Conservation (phyloP, 441 rosid species). For the Hypseocharis bilobata region DNA sequence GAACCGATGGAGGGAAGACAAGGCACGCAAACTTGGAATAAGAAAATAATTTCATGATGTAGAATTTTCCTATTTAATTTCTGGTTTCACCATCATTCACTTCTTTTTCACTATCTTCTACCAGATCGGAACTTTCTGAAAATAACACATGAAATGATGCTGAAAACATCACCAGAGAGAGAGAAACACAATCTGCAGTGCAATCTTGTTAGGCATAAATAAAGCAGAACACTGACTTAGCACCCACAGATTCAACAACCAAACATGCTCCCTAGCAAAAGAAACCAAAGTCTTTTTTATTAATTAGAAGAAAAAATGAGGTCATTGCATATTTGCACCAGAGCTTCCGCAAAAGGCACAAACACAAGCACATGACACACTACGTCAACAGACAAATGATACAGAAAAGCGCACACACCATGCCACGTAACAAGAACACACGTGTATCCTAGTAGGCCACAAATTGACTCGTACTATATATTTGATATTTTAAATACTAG, state of each 20-base stretch:
- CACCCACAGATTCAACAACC: neutral
- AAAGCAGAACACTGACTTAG: neutral
- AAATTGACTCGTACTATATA: conserved; percentile 18
- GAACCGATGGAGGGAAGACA: neutral
- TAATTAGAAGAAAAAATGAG: neutral
- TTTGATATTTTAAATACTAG: neutral
- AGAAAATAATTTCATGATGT: neutral
- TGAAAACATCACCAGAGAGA: neutral
- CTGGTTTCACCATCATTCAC: no score
- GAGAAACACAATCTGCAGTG: neutral
- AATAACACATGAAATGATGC: neutral
- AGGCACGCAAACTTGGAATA: neutral
- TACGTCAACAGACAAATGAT: neutral
- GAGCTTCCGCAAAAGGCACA: neutral
- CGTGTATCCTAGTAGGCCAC: conserved; percentile 26
- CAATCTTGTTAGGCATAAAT: neutral
- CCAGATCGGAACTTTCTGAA: conserved; percentile 3
- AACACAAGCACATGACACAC: neutral
- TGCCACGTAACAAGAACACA: conserved; percentile 14
- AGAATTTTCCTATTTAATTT: neutral
- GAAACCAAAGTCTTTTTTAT: neutral
- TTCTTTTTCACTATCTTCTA: conserved; percentile 1
- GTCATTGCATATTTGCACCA: neutral
- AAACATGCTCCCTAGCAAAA: neutral
- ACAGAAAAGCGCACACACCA: neutral